Conservation (phyloP, 345 rosid genomes). For the Moricandia arvensis region DNA sequence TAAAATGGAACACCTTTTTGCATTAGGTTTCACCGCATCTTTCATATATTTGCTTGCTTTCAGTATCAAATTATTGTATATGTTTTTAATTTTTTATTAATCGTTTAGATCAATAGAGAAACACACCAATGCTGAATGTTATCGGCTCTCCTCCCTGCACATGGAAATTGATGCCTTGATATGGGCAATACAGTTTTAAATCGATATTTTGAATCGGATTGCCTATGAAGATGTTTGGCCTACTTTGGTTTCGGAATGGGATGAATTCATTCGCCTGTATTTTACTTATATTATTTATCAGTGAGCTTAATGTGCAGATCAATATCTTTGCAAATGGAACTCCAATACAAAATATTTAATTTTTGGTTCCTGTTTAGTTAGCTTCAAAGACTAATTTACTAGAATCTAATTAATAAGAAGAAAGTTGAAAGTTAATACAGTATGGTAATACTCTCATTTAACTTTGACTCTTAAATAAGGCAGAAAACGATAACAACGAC, state of each 20-base stretch:
- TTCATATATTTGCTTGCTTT: neutral
- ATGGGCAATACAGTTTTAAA: neutral
- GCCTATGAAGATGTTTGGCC: neutral
- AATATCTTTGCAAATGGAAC: neutral
- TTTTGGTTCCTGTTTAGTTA: neutral
- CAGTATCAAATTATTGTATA: neutral
- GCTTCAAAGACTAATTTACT: neutral
- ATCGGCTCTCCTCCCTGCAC: neutral
- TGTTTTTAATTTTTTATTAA: neutral
- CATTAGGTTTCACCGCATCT: neutral
- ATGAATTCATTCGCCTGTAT: neutral
- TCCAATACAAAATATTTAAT: neutral
- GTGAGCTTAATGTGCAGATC: neutral
- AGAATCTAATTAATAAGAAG: no score
- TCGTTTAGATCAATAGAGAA: neutral
- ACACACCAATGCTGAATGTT: neutral
- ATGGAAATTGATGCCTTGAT: neutral
- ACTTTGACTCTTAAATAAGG: neutral
- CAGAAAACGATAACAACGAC: neutral
- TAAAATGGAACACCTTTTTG: slow-evolving; percentile 12
- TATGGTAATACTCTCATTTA: neutral
- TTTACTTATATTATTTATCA: neutral
- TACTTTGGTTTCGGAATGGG: no score
- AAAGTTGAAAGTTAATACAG: neutral
- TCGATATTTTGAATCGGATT: neutral